These are phyloP conservation scores for Dissophora ornata DNA, from an alignment of 192 early-diverging fungal species.

Conservation along the genomic window DNA sequence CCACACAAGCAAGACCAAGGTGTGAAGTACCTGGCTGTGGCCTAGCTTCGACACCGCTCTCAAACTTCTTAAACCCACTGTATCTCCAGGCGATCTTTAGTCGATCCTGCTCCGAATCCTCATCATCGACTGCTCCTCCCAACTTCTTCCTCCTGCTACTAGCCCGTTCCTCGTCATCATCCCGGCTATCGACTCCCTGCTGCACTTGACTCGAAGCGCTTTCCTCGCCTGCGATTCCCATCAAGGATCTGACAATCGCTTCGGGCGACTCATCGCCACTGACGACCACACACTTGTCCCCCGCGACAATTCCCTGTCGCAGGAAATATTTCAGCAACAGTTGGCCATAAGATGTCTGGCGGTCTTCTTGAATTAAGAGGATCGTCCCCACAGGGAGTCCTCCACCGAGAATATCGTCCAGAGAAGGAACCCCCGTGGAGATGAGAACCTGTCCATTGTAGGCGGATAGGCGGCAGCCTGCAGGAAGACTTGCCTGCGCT, in stretches of 20 bases:
- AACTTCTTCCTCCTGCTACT: constrained; percentile 4
- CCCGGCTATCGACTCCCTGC: constrained; percentile 56
- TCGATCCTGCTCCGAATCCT: constrained; percentile 61
- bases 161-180: constrained; percentile 52
- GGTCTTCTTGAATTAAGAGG: constrained; percentile 83
- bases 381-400: constrained; percentile 87
- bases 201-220: constrained; percentile 31
- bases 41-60: constrained; percentile 53
- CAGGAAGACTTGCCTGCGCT: constrained; percentile 69
- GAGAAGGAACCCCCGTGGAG: constrained; percentile 84
- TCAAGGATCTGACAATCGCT: constrained; percentile 68
- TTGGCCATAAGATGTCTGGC: constrained; percentile 82
- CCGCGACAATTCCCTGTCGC: constrained; percentile 83
- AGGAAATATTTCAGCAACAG: constrained; percentile 86
- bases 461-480: constrained; percentile 78
- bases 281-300: constrained; percentile 76
- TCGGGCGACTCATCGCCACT: constrained; percentile 75
- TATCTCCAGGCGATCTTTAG: constrained; percentile 98
- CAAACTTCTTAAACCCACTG: constrained; percentile 80
- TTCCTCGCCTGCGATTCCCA: constrained; percentile 70
- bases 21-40: constrained; percentile 58
- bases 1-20: no score
- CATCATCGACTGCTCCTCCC: constrained; percentile 28
- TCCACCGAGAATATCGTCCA: constrained; percentile 91
- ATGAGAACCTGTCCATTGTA: constrained; percentile 82